Base-by-base conservation (phyloP, 2,329 filamentous ascomycete species). In the Herpomyces periplanetae region DNA sequence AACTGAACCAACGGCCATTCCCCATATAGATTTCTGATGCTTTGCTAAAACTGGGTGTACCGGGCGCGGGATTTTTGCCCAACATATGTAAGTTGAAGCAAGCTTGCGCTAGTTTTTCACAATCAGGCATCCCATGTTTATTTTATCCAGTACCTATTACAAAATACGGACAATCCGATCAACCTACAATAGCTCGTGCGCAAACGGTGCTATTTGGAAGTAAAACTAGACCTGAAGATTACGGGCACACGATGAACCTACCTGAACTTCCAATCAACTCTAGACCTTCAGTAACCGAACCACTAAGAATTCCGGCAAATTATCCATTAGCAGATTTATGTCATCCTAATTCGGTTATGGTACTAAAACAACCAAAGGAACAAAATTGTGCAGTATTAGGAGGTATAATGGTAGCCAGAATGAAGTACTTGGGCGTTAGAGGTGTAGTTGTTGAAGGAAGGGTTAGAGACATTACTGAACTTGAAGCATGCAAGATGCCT, bases 401-500 rank as follows among this genome's bases (percentile, higher is more conserved):
- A n/a, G 63, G 63, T 8, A 65, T 71, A 26, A 63, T 69, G 49
- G 63, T 59, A 3, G 41, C 50, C 12, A 44, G 63, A 9, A 62
- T 69, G 48, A 53, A 55, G 28, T 33, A 47, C 7, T 42, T 58
- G 5, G 49, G 51, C 7, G 51, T 50, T 8, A 42, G 43, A 26
- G 60, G 47, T 2, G 46, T 61, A 5, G 38, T 69, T n/a, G 55
- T 66, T 4, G 47, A 54, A 27, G 63, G 63, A 1, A 41, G 62
- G 15, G 50, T 61, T 4, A 44, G 63, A 24, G 64, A 71, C 38
- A 29, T 68, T 8, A 39, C 37, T 8, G 54, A 63, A 30, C 34
- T 66, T 23, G 42, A 39, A 21, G 43, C 34, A 8, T 48, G 49
- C 5, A 43, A 40, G 13, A 29, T 65, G 13, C 50, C 54, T 15